These are phyloP conservation scores for Terfezia boudieri DNA, from an alignment of 495 filamentous ascomycete species.

Conservation along the genomic window DNA sequence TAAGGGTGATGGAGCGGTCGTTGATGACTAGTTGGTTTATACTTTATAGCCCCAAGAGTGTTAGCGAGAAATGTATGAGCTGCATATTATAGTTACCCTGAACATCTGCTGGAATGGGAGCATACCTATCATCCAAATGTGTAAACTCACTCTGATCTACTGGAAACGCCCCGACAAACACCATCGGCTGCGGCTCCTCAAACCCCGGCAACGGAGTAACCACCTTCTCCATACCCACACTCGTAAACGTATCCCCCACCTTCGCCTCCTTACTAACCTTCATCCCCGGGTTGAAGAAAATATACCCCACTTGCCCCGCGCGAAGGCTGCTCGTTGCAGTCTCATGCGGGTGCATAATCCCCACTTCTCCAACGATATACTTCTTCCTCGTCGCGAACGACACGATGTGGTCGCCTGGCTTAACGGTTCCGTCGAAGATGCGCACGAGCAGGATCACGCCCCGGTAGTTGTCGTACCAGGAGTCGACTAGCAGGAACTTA, in stretches of 20 bases:
- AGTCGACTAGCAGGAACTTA: conserved; percentile 77
- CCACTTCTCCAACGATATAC: conserved; percentile 86
- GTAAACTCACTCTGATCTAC: conserved; percentile 70
- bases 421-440: conserved; percentile 71
- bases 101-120: not conserved
- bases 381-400: conserved; percentile 71
- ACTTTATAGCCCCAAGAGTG: conserved; percentile 27
- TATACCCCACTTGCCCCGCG: conserved; percentile 86
- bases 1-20: conserved; percentile 78
- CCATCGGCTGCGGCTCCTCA: conserved; percentile 96
- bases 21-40: conserved; percentile 87
- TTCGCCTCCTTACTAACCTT: conserved; percentile 86
- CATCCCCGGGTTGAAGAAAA: conserved; percentile 96
- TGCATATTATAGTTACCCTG: not conserved
- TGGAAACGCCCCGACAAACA: conserved; percentile 84
- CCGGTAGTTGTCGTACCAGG: conserved; percentile 90
- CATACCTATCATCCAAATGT: conserved; percentile 40
- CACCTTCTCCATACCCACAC: conserved; percentile 49
- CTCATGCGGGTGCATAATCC: conserved; percentile 85
- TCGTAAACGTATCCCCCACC: conserved; percentile 84
- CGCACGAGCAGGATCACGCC: conserved; percentile 83
- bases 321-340: conserved; percentile 57
- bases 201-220: conserved; percentile 78
- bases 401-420: conserved; percentile 55
- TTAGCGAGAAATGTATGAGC: not conserved